A percentile compares a stretch with the other conserved stretches of the same genome.
Conservation (phyloP, 1,139 yeast species). For the Saccharomyces hybrid region DNA sequence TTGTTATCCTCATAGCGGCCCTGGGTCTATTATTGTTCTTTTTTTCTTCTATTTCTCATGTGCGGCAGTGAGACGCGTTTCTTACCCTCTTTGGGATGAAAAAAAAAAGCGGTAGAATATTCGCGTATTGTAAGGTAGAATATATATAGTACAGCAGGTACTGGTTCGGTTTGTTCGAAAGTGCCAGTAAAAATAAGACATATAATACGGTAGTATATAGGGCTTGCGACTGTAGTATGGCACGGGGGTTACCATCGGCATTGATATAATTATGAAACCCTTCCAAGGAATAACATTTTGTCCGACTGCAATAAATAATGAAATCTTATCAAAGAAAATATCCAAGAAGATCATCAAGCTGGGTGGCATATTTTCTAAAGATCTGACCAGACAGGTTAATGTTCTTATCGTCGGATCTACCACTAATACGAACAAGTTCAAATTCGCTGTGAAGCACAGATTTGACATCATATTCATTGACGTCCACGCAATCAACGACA, state of each 20-base stretch:
- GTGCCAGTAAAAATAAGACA: neutral
- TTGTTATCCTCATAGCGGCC: too few relatives aligned
- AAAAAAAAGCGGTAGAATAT: neutral
- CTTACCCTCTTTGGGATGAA: neutral
- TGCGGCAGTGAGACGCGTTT: neutral
- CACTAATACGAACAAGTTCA: slow-evolving; percentile 23
- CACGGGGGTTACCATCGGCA: neutral
- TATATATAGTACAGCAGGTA: neutral
- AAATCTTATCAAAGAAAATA: slow-evolving; percentile 14
- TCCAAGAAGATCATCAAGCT: slow-evolving; percentile 24
- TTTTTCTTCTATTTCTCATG: neutral
- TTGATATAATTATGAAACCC: slow-evolving; percentile 18
- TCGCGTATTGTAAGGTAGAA: neutral
- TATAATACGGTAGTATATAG: neutral
- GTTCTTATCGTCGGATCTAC: slow-evolving; percentile 24
- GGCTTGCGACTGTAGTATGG: neutral
- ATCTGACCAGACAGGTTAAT: slow-evolving; percentile 25
- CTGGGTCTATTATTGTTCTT: too few relatives aligned
- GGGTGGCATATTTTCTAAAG: slow-evolving; percentile 28
- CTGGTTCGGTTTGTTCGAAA: neutral
- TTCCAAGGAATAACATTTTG: slow-evolving; percentile 28
- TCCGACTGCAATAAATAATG: slow-evolving; percentile 26
- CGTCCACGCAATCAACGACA: slow-evolving; percentile 14
- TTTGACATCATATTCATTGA: slow-evolving; percentile 27
- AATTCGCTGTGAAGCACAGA: slow-evolving; percentile 24